phyloP scores from a whole-genome alignment of 2,329 filamentous ascomycete genomes.

The Fusarium illudens region DNA sequence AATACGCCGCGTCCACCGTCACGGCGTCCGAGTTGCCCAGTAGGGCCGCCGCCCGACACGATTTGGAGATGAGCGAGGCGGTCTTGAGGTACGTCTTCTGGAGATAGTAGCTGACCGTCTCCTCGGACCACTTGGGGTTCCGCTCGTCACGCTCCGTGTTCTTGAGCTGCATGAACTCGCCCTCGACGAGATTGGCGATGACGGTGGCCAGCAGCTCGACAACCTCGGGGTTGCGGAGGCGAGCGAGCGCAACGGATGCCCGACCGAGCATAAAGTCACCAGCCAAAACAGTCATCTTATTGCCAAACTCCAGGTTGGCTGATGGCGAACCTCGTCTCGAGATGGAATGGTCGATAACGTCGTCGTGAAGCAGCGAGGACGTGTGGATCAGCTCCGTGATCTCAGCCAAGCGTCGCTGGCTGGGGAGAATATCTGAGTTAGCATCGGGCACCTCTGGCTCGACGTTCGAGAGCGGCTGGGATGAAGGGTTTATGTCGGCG shows the following conservation, averaged over 20 bases:
- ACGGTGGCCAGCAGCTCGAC: constrained; percentile 94
- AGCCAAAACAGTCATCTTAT: constrained; percentile 98
- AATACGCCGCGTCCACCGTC: constrained; percentile 90
- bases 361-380: constrained; percentile 94
- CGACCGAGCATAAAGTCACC: constrained; percentile 96
- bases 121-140: constrained; percentile 85
- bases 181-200: constrained; percentile 96
- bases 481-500: constrained; percentile 81
- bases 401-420: constrained; percentile 90
- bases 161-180: constrained; percentile 99
- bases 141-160: constrained; percentile 91
- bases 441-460: constrained; percentile 49
- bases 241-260: constrained; percentile 90
- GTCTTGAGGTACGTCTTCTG: constrained; percentile 99
- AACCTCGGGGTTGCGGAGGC: constrained; percentile 91
- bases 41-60: constrained; percentile 87
- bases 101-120: constrained; percentile 90
- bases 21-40: constrained; percentile 79
- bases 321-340: constrained; percentile 85
- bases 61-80: constrained; percentile 94
- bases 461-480: constrained; percentile 53
- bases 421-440: constrained; percentile 81
- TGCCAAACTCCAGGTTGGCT: constrained; percentile 94
- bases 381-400: constrained; percentile 98
- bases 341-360: constrained; percentile 94